Conservation (phyloP, 75 land plant species). For the Sequoiadendron giganteum region DNA sequence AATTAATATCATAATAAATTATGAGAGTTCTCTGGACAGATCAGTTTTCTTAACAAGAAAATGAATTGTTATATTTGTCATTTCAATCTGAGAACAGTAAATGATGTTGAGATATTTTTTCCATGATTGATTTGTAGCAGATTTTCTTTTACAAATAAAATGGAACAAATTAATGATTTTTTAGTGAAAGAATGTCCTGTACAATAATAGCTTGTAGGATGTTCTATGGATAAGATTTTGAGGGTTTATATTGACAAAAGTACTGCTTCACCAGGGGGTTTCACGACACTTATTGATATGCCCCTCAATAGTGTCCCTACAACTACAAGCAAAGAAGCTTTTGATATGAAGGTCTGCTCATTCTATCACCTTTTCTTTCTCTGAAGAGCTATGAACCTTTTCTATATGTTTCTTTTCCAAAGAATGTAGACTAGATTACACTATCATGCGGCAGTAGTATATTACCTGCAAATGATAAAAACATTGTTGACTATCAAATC, state of each 20-base stretch:
- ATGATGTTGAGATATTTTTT: neutral
- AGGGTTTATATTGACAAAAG: neutral
- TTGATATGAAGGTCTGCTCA: constrained; percentile 67
- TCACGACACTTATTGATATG: constrained; percentile 92
- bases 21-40: neutral
- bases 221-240: neutral
- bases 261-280: constrained; percentile 56
- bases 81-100: neutral
- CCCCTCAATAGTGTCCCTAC: constrained; percentile 87
- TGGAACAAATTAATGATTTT: neutral
- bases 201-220: neutral
- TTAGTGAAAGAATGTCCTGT: neutral
- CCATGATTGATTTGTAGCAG: neutral
- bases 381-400: neutral
- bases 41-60: neutral
- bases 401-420: neutral
- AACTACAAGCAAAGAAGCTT: constrained; percentile 60
- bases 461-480: neutral
- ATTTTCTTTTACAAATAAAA: neutral
- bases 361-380: neutral
- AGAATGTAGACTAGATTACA: neutral
- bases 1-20: neutral
- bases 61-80: neutral
- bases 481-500: neutral
- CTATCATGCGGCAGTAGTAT: neutral